Percentiles rank a stretch among this genome's conserved stretches.
Evolutionary conservation across 768 basidiomycete species (phyloP).

Genomic region (Sarcomyxa edulis): DNA sequence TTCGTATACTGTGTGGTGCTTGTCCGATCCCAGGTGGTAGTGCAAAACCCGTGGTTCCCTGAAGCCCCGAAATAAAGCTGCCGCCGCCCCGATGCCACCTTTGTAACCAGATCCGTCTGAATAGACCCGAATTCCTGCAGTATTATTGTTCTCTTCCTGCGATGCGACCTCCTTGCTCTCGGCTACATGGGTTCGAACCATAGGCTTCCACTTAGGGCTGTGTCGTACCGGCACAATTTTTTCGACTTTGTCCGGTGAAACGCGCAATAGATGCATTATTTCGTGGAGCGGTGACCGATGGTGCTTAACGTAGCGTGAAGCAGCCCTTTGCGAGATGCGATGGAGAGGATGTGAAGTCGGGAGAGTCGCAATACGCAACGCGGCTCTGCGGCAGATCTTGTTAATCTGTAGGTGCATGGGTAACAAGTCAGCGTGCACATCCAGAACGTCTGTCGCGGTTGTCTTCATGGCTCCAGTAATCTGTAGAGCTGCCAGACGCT

Average conservation of each 20-base stretch:
- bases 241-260: conserved; percentile 10
- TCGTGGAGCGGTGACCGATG: conserved; percentile 17
- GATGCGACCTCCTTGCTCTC: conserved; percentile 6
- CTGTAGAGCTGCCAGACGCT: conserved; percentile 13
- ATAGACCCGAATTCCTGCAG: conserved; percentile 9
- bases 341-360: conserved; percentile 12
- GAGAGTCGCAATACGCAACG: conserved; percentile 12
- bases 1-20: conserved; percentile 11
- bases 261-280: conserved; percentile 7
- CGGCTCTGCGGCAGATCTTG: conserved; percentile 7
- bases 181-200: neutral
- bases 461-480: conserved; percentile 17
- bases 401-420: conserved; percentile 9
- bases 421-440: conserved; percentile 13
- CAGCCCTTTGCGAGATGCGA: neutral
- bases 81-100: conserved; percentile 17
- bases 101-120: conserved; percentile 16
- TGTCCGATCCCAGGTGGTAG: conserved; percentile 10
- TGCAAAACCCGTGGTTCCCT: neutral
- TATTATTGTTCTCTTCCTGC: conserved; percentile 1
- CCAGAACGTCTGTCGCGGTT: conserved; percentile 13
- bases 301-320: conserved; percentile 2
- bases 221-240: conserved; percentile 6
- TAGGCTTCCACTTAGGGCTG: neutral
- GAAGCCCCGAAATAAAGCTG: conserved; percentile 6